These are phyloP conservation scores for Trichoderma simmonsii DNA, from an alignment of 2,329 filamentous ascomycete genomes.

Conservation along the genomic window DNA sequence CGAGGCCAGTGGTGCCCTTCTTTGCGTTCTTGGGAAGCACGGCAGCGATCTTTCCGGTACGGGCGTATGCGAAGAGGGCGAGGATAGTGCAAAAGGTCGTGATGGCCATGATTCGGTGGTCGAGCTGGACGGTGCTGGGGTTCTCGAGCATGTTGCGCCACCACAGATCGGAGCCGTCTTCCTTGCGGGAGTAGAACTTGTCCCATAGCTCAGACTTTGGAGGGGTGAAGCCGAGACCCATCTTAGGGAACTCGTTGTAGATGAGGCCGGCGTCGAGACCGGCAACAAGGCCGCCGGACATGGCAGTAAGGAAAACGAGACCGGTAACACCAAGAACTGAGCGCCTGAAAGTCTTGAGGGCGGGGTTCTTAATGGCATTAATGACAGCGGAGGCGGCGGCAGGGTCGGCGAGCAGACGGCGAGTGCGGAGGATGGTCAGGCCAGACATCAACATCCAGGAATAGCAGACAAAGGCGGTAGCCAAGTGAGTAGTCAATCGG, in stretches of 20 bases:
- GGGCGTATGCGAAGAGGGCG: conserved; percentile 75
- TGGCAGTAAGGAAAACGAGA: conserved; percentile 83
- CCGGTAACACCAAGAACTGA: conserved; percentile 67
- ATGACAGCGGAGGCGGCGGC: conserved; percentile 59
- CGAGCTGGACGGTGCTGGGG: conserved; percentile 89
- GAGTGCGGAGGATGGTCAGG: conserved; percentile 76
- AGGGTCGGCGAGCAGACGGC: conserved; percentile 67
- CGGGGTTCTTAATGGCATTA: conserved; percentile 60
- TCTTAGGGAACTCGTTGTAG: conserved; percentile 97
- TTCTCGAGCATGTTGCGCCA: conserved; percentile 99
- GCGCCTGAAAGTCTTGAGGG: conserved; percentile 69
- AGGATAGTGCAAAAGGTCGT: conserved; percentile 83
- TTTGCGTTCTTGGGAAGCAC: conserved; percentile 61
- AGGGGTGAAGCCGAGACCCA: conserved; percentile 81
- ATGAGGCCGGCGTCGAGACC: conserved; percentile 95
- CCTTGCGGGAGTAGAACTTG: conserved; percentile 75
- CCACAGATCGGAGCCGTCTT: conserved; percentile 79
- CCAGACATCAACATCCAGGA: conserved; percentile 91
- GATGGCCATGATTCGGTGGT: conserved; percentile 88
- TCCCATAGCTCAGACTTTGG: conserved; percentile 81
- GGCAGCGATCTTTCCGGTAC: conserved; percentile 56
- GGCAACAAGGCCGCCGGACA: conserved; percentile 91
- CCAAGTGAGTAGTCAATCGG: conserved; percentile 82
- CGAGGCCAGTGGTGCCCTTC: conserved; percentile 72
- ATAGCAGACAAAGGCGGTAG: conserved; percentile 89